Percentiles rank a stretch among this genome's conserved stretches.
These are phyloP conservation scores for Camelina laxa DNA, from an alignment of 345 rosid species.

Conservation along the genomic window DNA sequence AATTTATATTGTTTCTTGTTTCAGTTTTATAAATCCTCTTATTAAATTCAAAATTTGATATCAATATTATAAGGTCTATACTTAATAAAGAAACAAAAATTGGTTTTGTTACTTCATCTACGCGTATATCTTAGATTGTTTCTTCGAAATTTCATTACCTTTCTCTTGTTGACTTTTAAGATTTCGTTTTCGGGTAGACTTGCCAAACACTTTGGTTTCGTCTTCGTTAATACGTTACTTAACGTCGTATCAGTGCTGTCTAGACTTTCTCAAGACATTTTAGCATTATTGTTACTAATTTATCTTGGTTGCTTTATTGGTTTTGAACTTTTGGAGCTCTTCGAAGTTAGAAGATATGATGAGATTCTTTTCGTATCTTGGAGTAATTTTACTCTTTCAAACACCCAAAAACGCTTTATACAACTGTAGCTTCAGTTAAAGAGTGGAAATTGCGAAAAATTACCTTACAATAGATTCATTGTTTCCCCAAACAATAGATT, in stretches of 20 bases:
- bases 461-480: neutral
- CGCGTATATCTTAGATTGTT: neutral
- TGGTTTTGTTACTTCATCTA: neutral
- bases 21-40: neutral
- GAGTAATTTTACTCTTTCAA: neutral
- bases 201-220: neutral
- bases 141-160: neutral
- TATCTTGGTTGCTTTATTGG: neutral
- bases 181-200: neutral
- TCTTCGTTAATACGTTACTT: neutral
- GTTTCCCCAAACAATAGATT: neutral
- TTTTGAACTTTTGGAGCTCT: conserved; percentile 4
- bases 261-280: neutral
- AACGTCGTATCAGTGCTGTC: neutral
- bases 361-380: neutral
- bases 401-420: neutral
- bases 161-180: neutral
- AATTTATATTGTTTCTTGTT: neutral
- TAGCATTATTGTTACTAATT: conserved; percentile 2
- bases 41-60: neutral
- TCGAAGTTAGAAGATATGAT: neutral
- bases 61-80: neutral
- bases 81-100: neutral
- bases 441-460: neutral
- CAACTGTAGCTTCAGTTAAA: neutral